Evolutionary conservation across 2,329 filamentous ascomycete genomes (phyloP).

Genomic region (Colletotrichum acutatum): DNA sequence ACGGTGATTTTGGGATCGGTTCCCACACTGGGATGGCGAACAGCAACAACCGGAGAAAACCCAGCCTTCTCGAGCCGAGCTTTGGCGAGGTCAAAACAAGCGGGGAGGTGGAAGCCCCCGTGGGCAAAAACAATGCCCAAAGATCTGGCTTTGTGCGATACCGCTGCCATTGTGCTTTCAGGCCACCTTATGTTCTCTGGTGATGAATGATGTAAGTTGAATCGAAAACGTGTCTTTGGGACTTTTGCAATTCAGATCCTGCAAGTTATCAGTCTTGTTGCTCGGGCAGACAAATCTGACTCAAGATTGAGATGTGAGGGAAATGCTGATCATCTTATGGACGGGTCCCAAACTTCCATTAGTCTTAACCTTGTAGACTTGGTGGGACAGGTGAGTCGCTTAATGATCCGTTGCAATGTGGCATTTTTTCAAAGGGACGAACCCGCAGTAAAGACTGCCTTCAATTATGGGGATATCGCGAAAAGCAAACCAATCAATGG

Average conservation of each 20-base stretch:
- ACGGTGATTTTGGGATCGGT: background rate
- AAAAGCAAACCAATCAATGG: too few species aligned
- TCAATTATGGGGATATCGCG: too few species aligned
- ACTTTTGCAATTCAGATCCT: too few species aligned
- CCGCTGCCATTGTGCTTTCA: background rate
- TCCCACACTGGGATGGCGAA: conserved; percentile 9
- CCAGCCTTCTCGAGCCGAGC: background rate
- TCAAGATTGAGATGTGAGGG: background rate
- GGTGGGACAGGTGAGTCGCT: background rate
- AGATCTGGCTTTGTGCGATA: background rate
- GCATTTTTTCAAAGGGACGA: too few species aligned
- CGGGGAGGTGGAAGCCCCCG: conserved; percentile 11
- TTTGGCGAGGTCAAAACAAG: conserved; percentile 17
- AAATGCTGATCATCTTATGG: background rate
- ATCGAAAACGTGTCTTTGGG: too few species aligned
- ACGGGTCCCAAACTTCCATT: background rate
- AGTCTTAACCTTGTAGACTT: background rate
- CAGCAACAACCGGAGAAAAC: conserved; percentile 16
- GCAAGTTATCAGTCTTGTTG: too few species aligned
- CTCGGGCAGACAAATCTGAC: too few species aligned
- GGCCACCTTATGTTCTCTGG: too few species aligned
- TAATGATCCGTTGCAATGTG: background rate
- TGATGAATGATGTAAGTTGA: too few species aligned
- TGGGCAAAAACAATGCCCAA: conserved; percentile 16
- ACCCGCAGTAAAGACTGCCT: too few species aligned